Base-by-base conservation (phyloP, 768 basidiomycete species). In the Bullera alba region DNA sequence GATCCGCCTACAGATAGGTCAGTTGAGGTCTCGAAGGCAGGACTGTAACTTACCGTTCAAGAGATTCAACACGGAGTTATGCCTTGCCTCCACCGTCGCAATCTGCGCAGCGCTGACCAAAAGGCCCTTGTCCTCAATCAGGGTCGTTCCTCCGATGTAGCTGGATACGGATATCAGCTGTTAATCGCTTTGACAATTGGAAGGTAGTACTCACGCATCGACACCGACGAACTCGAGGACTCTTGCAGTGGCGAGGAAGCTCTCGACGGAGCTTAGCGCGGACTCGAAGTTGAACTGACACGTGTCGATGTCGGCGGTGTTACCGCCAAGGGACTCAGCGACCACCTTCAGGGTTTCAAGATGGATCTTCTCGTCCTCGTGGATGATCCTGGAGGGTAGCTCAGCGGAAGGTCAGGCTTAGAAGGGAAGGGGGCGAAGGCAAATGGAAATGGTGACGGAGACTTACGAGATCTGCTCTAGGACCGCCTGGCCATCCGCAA, bases 181-280 rank as follows among this genome's bases (percentile, higher is more conserved):
- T 15, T 42, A 36, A 51, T 8, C n/a, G 25, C 25, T 17, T 50
- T 32, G 29, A 46, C 8, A 30, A 45, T 10, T 17, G 21, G 10
- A 36, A 22, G 5, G 30, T 21, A 15, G 19, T 2, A 54, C 52
- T 48, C 50, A 63, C 29, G 61, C 61, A 17, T 44, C 48, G 27
- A 63, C 48, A 12, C 61, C 61, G 27, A 63, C 58, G 26, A 54
- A 46, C 35, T 63, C 61, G 14, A 63, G 39, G 19, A 53, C 26
- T 25, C 58, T 50, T 5, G 58, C 61, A 14, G 61, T 63, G 2
- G 47, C 50, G 19, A 63, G 25, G 36, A 57, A 50, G 2, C 51
- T 55, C 19, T 27, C 8, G 22, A 63, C 55, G 36, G 46, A 41
- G 0, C 21, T 21, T 22, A 63, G 36, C 2, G 56, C 58, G 19